Conservation (phyloP, 1,139 yeast genomes). For the Lodderomyces pseudojiufengensis region DNA sequence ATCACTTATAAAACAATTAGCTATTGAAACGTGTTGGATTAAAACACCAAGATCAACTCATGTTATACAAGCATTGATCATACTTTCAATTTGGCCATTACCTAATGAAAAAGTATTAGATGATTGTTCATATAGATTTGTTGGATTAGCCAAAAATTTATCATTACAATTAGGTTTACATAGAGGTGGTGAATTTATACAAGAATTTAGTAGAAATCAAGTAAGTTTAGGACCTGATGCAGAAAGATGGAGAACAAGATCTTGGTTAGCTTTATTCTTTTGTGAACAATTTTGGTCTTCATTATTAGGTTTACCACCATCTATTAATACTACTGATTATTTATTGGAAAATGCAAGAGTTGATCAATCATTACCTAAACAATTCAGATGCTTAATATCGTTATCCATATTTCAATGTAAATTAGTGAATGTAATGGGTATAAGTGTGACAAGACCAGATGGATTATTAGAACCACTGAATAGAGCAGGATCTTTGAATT, state of each 20-base stretch:
- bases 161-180: conserved; percentile 91
- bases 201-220: conserved; percentile 88
- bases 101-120: conserved; percentile 92
- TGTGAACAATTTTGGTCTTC: conserved; percentile 92
- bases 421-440: conserved; percentile 81
- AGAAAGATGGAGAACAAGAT: conserved; percentile 89
- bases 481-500: conserved; percentile 73
- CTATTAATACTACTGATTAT: conserved; percentile 74
- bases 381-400: conserved; percentile 69
- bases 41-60: conserved; percentile 92
- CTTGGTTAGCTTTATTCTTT: conserved; percentile 88
- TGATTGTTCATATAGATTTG: conserved; percentile 85
- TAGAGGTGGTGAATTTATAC: conserved; percentile 81
- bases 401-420: conserved; percentile 82
- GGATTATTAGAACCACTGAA: conserved; percentile 84
- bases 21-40: conserved; percentile 91
- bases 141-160: conserved; percentile 79
- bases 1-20: conserved; percentile 76
- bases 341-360: conserved; percentile 74
- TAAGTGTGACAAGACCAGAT: conserved; percentile 84
- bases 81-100: conserved; percentile 85
- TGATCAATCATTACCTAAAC: conserved; percentile 63
- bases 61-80: conserved; percentile 82
- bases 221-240: conserved; percentile 82
- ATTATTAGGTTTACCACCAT: conserved; percentile 82